Base-by-base conservation (phyloP, 2,329 filamentous ascomycete species). In the Bimuria novae-zelandiae region DNA sequence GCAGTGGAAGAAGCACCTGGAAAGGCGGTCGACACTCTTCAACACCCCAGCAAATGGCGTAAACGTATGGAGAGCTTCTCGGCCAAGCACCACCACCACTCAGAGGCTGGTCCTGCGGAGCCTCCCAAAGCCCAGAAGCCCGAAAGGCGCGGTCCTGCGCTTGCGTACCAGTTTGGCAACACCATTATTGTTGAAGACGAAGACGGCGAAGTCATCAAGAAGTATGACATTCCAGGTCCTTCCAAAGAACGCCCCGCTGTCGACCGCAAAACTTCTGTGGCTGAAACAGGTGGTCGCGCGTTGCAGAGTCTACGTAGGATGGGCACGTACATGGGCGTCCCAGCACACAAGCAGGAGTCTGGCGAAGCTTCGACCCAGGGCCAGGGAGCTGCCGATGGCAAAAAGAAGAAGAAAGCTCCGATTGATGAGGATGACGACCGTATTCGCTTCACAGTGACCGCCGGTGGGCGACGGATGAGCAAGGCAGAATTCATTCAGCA, bases 151-250 rank as follows among this genome's bases (percentile, higher is more conserved):
- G 88, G 89, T 50, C 89, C 89, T 11, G 90, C 90, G n/a, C 80
- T 88, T 42, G 90, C 90, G 4, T 95, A 92, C 69, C 89, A 92
- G 61, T 93, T 91, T 66, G 90, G 90, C 57, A 92, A 90, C 69
- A 92, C 90, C 77, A 90, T 95, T 59, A 93, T 95, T 68, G 89
- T 95, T 14, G 90, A 95, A 75, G 89, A 95, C 57, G 88, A 89
- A 71, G 87, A 92, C 62, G 90, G 90, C 37, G 90, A 95, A 70
- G 90, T 95, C 27, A 83, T 95, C 69, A 92, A 92, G 77, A 87
- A 89, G 51, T 92, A 92, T 68, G 87, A 92, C 58, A 82, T 93
- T 23, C 87, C 88, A 1, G 76, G 80, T 0, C 74, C 83, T 4
- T 61, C 67, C 22, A 84, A 71, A 56, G 54, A 80, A 57, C 70